Evolutionary conservation across 2,329 filamentous ascomycete species (phyloP).

Genomic region (Colletotrichum kahawae): DNA sequence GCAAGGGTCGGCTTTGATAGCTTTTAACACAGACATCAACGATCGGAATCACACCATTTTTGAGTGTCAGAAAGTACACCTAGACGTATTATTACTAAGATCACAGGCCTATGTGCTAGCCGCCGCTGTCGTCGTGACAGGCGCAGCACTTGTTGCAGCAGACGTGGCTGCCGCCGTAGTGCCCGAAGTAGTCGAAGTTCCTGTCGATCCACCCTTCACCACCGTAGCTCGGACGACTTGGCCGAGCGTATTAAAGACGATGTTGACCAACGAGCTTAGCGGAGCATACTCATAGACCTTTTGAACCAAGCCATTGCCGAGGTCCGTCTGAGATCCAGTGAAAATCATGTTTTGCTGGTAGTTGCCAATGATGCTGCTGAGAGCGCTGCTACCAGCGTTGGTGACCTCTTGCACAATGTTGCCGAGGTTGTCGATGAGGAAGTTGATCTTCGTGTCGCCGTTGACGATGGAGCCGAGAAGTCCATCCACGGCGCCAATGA

Average conservation of each 20-base stretch:
- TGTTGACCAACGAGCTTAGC: constrained; percentile 56
- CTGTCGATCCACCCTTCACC: constrained; percentile 25
- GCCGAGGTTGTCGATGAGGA: constrained; percentile 65
- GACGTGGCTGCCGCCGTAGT: neutral
- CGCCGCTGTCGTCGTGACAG: neutral
- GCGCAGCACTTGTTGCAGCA: neutral
- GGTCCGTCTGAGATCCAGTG: constrained; percentile 34
- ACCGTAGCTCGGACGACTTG: constrained; percentile 57
- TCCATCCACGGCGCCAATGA: constrained; percentile 63
- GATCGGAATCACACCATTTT: too few species aligned
- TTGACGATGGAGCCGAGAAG: constrained; percentile 64
- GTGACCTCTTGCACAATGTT: constrained; percentile 67
- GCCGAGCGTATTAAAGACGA: constrained; percentile 58
- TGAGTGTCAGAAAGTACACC: too few species aligned
- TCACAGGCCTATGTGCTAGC: neutral
- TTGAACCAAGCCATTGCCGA: constrained; percentile 44
- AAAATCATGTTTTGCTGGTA: constrained; percentile 64
- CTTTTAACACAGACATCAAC: too few species aligned
- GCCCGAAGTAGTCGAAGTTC: constrained; percentile 9
- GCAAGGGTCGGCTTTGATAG: too few species aligned
- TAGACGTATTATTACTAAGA: neutral
- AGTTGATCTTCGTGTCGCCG: constrained; percentile 57
- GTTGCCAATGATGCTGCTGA: constrained; percentile 62
- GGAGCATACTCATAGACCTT: constrained; percentile 58
- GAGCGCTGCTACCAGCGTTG: constrained; percentile 45